A percentile compares a stretch with the other conserved stretches of the same genome.
phyloP scores from a whole-genome alignment of 1,284 basidiomycete genomes.

The Peniophora sp. region DNA sequence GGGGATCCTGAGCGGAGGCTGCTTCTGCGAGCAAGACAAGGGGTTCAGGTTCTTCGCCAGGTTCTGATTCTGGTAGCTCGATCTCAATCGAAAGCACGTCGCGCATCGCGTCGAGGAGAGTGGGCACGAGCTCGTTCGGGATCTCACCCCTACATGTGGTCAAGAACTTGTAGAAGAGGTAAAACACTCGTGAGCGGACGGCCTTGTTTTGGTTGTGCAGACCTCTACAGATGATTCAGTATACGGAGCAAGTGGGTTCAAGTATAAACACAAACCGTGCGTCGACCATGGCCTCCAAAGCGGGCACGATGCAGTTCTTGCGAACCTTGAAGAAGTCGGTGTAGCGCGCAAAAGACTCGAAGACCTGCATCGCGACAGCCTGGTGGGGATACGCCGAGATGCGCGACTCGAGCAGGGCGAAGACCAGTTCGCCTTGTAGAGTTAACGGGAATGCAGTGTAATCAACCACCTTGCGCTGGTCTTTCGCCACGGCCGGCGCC shows the following conservation, averaged over 20 bases:
- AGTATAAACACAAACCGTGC: constrained; percentile 39
- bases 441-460: constrained; percentile 86
- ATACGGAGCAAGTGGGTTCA: not conserved
- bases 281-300: constrained; percentile 87
- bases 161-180: constrained; percentile 92
- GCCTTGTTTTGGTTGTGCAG: constrained; percentile 73
- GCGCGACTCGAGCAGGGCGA: constrained; percentile 77
- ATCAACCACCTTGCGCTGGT: constrained; percentile 61
- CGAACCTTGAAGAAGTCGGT: constrained; percentile 94
- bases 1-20: constrained; percentile 74
- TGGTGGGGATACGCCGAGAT: constrained; percentile 83
- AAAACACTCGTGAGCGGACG: constrained; percentile 80
- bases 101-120: constrained; percentile 68
- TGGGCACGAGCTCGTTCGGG: constrained; percentile 62
- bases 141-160: constrained; percentile 81
- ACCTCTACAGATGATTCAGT: constrained; percentile 49
- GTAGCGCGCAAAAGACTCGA: constrained; percentile 90
- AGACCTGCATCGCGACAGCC: constrained; percentile 88
- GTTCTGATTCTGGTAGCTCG: constrained; percentile 61
- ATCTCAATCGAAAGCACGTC: constrained; percentile 63
- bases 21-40: constrained; percentile 60
- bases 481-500: constrained; percentile 56
- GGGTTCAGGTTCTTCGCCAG: constrained; percentile 52
- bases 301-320: constrained; percentile 78
- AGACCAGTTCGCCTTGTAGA: constrained; percentile 84